phyloP scores from a whole-genome alignment of 1,284 basidiomycete genomes.

The Cryptococcus sp. region DNA sequence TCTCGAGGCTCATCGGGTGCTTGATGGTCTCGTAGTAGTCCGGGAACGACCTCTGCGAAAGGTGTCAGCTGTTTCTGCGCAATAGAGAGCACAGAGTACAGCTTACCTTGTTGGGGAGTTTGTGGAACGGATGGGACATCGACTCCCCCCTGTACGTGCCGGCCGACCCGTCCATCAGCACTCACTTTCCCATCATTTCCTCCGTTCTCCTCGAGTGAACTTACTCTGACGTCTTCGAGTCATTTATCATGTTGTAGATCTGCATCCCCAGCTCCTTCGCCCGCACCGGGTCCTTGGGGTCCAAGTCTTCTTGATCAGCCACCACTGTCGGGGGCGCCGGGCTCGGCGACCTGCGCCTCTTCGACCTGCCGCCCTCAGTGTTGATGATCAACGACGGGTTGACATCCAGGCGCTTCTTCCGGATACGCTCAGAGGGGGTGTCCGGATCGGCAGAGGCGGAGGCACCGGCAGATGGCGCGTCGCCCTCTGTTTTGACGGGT shows the following conservation, averaged over 20 bases:
- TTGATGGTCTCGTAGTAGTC: slow-evolving; percentile 49
- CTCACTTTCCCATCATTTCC: not conserved
- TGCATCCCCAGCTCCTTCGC: slow-evolving; percentile 33
- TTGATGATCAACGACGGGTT: slow-evolving; percentile 32
- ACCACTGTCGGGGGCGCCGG: slow-evolving; percentile 16
- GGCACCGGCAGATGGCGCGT: not conserved
- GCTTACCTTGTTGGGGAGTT: slow-evolving; percentile 44
- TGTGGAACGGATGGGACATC: slow-evolving; percentile 42
- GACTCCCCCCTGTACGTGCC: slow-evolving; percentile 26
- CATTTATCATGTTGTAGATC: slow-evolving; percentile 38
- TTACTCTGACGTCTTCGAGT: slow-evolving; percentile 32
- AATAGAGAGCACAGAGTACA: not conserved
- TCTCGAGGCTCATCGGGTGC: slow-evolving; percentile 44
- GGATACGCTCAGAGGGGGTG: not conserved
- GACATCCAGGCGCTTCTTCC: slow-evolving; percentile 25
- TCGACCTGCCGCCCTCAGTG: slow-evolving; percentile 21
- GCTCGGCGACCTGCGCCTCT: slow-evolving; percentile 25
- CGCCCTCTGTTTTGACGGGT: not conserved
- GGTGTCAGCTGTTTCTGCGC: no score
- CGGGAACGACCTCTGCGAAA: slow-evolving; percentile 35
- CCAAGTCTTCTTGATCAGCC: slow-evolving; percentile 8
- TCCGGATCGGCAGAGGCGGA: not conserved
- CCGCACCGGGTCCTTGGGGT: slow-evolving; percentile 38
- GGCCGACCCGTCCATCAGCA: not conserved
- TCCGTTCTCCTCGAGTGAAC: slow-evolving; percentile 9